Evolutionary conservation across 179 eudicot genomes (phyloP).

Genomic region (Silene noctiflora): DNA sequence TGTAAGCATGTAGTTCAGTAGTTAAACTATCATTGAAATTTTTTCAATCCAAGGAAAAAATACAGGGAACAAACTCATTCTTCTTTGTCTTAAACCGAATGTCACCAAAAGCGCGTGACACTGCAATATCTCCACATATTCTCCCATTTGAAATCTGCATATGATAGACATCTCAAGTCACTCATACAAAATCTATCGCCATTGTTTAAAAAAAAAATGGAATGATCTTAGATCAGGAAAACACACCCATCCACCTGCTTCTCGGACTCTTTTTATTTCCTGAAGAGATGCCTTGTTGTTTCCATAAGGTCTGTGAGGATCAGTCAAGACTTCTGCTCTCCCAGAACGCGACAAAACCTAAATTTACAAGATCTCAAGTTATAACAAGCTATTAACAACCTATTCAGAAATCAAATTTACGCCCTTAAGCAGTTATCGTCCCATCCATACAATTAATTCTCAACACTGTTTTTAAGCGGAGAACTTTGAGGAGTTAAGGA

Average conservation of each 20-base stretch:
- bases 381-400: not conserved
- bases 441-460: not conserved
- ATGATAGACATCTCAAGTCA: conserved; percentile 4
- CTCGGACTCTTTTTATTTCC: conserved; percentile 79
- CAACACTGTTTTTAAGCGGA: not conserved
- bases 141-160: conserved; percentile 78
- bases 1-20: too few relatives aligned
- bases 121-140: conserved; percentile 94
- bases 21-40: too few relatives aligned
- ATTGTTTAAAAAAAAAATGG: not conserved
- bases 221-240: conserved; percentile 27
- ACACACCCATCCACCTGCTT: conserved; percentile 99
- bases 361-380: too few relatives aligned
- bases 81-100: conserved; percentile 91
- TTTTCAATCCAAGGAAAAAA: conserved; percentile 5
- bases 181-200: not conserved
- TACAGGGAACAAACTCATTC: conserved; percentile 59
- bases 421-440: not conserved
- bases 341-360: conserved; percentile 86
- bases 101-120: conserved; percentile 96
- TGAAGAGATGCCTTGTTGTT: conserved; percentile 62
- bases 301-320: conserved; percentile 91
- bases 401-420: not conserved
- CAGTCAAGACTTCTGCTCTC: conserved; percentile 71
- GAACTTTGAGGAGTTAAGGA: not conserved